Evolutionary conservation across 1,284 basidiomycete species (phyloP).

Genomic region (Ustilago vetiveriae): DNA sequence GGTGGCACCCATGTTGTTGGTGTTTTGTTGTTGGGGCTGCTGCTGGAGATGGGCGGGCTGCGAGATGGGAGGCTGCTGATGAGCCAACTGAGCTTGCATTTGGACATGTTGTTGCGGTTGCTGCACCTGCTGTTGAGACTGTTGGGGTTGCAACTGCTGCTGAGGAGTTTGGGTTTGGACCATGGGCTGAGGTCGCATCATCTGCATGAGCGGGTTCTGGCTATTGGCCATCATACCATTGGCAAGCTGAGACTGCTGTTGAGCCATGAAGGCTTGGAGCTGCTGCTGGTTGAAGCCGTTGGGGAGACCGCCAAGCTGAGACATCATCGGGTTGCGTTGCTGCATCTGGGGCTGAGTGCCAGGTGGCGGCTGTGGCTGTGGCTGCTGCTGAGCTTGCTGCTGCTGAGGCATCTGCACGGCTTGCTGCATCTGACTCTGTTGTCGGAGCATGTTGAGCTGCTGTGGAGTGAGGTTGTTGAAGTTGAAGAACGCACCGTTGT

Average conservation of each 20-base stretch:
- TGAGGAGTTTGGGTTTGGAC: conserved; percentile 26
- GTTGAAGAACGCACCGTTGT: conserved; percentile 45
- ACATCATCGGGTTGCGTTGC: conserved; percentile 48
- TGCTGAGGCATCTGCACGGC: conserved; percentile 39
- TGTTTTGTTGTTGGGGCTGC: conserved; percentile 23
- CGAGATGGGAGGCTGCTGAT: conserved; percentile 18
- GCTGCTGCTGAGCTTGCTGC: conserved; percentile 18
- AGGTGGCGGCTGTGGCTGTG: conserved; percentile 26
- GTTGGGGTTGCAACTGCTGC: conserved; percentile 29
- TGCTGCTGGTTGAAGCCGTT: conserved; percentile 50
- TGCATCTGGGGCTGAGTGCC: conserved; percentile 36
- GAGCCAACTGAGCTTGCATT: conserved; percentile 27
- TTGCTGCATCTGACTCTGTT: conserved; percentile 48
- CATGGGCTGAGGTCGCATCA: conserved; percentile 36
- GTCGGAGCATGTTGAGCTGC: conserved; percentile 45
- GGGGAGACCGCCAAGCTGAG: conserved; percentile 41
- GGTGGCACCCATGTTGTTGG: conserved; percentile 16
- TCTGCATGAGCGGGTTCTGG: conserved; percentile 38
- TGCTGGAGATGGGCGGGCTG: conserved; percentile 42
- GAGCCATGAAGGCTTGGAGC: conserved; percentile 39
- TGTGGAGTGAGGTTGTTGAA: conserved; percentile 51
- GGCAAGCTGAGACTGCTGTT: conserved; percentile 43
- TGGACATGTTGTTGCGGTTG: conserved; percentile 30
- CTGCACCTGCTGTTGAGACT: conserved; percentile 13
- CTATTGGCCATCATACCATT: conserved; percentile 33